Conservation (phyloP, 2,329 filamentous ascomycete species). For the Trichophyton simii region DNA sequence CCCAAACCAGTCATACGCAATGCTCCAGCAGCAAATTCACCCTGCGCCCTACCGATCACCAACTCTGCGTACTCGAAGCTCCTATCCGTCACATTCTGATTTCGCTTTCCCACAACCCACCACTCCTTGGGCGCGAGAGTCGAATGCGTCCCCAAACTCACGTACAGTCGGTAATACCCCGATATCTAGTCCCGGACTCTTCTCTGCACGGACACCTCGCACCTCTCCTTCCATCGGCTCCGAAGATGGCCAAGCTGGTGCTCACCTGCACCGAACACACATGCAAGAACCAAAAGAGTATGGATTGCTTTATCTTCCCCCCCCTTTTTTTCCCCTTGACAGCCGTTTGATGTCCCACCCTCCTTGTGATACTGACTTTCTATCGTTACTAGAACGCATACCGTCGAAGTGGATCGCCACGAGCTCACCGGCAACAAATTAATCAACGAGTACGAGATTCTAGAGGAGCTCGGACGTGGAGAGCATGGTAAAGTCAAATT, state of each 20-base stretch:
- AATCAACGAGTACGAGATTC: conserved; percentile 95
- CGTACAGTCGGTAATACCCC: conserved; percentile 38
- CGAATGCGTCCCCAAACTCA: conserved; percentile 15
- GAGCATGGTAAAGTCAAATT: conserved; percentile 97
- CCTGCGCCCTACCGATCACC: conserved; percentile 28
- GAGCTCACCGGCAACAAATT: conserved; percentile 80
- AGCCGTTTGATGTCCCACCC: background rate
- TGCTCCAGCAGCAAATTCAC: conserved; percentile 33
- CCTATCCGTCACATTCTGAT: conserved; percentile 30
- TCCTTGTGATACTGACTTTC: background rate
- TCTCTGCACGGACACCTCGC: conserved; percentile 26
- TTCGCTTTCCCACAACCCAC: conserved; percentile 18
- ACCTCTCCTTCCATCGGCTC: conserved; percentile 24
- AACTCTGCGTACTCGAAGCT: conserved; percentile 31
- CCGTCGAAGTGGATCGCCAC: conserved; percentile 82
- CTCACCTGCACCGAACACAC: conserved; percentile 58
- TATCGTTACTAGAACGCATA: conserved; percentile 55
- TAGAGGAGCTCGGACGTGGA: conserved; percentile 88
- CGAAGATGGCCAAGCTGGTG: conserved; percentile 32
- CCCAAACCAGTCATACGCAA: conserved; percentile 38
- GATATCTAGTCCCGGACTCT: conserved; percentile 36
- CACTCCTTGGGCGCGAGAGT: conserved; percentile 16
- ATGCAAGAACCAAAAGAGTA: conserved; percentile 65
- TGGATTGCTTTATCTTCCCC: conserved; percentile 21
- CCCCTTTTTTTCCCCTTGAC: background rate